These are phyloP conservation scores for Stemphylium beticola DNA, from an alignment of 2,329 filamentous ascomycete species.

Conservation along the genomic window DNA sequence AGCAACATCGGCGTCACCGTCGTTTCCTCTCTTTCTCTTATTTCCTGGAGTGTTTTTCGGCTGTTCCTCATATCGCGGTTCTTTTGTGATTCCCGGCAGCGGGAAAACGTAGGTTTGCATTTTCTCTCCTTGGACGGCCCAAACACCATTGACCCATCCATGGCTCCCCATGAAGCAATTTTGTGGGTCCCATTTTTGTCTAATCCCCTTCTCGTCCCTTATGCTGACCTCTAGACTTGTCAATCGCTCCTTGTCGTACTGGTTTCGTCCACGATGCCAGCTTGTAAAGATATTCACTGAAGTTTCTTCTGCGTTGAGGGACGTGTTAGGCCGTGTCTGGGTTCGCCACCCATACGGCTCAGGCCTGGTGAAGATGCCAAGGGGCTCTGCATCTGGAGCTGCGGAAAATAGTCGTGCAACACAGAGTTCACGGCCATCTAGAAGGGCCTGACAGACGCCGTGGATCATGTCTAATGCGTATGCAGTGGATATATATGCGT, in stretches of 20 bases:
- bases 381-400: not conserved
- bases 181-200: not conserved
- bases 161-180: conserved; percentile 2
- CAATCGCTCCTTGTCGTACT: conserved; percentile 12
- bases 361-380: conserved; percentile 16
- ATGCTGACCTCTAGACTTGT: conserved; percentile 18
- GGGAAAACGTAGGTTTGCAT: conserved; percentile 14
- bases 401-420: conserved; percentile 13
- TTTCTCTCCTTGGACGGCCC: conserved; percentile 5
- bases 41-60: not conserved
- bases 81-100: not conserved
- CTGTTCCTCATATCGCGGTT: not conserved
- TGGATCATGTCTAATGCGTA: conserved; percentile 17
- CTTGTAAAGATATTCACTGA: conserved; percentile 18
- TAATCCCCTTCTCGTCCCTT: not conserved
- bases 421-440: conserved; percentile 5
- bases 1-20: no score
- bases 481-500: not conserved
- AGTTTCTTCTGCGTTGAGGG: not conserved
- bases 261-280: conserved; percentile 15
- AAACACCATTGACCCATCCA: conserved; percentile 27
- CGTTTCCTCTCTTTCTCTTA: not conserved
- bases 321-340: not conserved
- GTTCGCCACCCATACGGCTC: conserved; percentile 2
- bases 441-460: conserved; percentile 13